Base-by-base conservation (phyloP, 176 grass and related monocot genomes). In the Pharus latifolius region DNA sequence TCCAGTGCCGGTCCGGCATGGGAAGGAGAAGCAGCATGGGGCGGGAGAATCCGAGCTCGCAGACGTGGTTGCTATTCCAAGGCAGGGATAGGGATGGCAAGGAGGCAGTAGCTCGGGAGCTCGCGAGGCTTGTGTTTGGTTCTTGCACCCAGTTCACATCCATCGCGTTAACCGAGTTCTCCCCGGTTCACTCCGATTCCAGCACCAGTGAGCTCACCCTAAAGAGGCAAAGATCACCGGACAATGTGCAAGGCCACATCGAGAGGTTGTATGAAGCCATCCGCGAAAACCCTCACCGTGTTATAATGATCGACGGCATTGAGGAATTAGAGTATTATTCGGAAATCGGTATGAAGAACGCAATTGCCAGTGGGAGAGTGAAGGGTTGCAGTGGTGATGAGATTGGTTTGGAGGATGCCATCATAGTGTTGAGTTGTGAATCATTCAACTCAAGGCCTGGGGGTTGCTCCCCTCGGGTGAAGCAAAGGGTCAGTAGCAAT, bases 1-100 rank as follows among this genome's bases (percentile, higher is more conserved):
- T 96, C 42, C 88, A 20, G 57, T 80, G 88, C 58, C 81, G 88
- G 16, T 88, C 92, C 30, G 85, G 92, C 51, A 73, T 96, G 70
- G 43, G 14, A 7, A 11, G 35, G 37, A n/a, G 29, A 17, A 34
- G 29, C 28, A 70, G 63, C n/a, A n/a, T n/a, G 62, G 82, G 14
- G 55, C 56, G 25, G 62, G 53, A 30, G 47, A 60, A 15, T 14
- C 30, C 49, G 32, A 17, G 35, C 58, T 7, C 60, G 43, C 63
- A 82, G 7, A 84, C 92, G 6, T 91, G 85, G 76, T 33, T 91
- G 35, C 55, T 91, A 49, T 96, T 96, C 76, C 79, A 27, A 26
- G 92, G 92, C 19, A 50, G 17, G 5, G 85, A 96, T 28, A n/a
- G 1, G 10, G 67, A 72, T 32, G 68, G 76, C 46, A 96, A 91